Base-by-base conservation (phyloP, 2,329 filamentous ascomycete species). In the Alternaria solani region DNA sequence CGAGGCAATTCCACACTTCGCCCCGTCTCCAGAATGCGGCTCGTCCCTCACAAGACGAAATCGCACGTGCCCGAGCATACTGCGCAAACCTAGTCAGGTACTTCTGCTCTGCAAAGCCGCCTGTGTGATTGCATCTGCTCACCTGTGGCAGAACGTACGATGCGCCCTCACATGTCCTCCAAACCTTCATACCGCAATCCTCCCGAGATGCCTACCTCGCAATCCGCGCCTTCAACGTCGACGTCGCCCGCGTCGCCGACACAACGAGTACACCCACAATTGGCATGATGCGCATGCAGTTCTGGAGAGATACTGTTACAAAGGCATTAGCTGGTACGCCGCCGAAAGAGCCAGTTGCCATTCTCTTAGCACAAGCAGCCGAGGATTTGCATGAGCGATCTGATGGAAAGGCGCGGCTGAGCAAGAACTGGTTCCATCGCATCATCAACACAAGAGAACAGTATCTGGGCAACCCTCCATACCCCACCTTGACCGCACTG, bases 201-300 rank as follows among this genome's bases (percentile, higher is more conserved):
- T 86, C 90, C 12, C 89, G 89, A 72, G 89, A 96, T 79, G 90
- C 92, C 67, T 97, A 98, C 80, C 87, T 96, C 68, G 93, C 94
- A 60, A 88, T 99, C 59, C 91, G 94, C 64, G 91, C 94, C 51
- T 89, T 99, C 78, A 99, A 99, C 76, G 86, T 98, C 71, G 94
- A 97, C 78, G 87, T 97, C 61, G 92, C 94, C 44, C 88, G 92
- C 58, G 91, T 98, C 63, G 93, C 95, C 58, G 94, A 98, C 79
- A 88, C 91, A 12, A 94, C 95, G 20, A 95, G 92, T 47, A 95
- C 91, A 62, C 88, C 91, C n/a, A 90, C 90, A 4, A 91, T 98
- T 62, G 94, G 93, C 51, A 85, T 89, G 53, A 88, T 98, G 85
- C 93, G 95, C 65, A 90, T 97, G 79, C 92, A 97, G 78, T 98